Conservation (phyloP, 208 protist genomes). For the Acanthamoeba comandoni region DNA sequence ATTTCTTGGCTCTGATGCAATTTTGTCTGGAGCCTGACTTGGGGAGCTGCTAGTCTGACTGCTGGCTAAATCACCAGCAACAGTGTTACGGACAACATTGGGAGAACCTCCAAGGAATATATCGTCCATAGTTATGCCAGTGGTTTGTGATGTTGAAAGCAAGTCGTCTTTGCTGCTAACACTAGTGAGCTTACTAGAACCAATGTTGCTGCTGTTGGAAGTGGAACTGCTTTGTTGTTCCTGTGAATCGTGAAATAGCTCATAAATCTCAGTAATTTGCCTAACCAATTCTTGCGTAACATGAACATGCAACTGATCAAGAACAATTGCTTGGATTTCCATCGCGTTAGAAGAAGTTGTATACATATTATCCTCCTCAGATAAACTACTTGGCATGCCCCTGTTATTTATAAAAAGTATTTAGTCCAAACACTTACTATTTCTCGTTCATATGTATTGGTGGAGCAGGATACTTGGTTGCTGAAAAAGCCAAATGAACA, state of each 20-base stretch:
- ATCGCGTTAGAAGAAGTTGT: background rate
- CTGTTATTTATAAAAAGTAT: background rate
- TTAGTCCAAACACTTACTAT: too few species aligned
- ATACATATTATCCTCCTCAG: background rate
- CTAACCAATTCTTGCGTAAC: conserved; percentile 28
- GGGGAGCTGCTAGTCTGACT: too few species aligned
- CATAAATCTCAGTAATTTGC: conserved; percentile 56
- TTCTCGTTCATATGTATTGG: too few species aligned
- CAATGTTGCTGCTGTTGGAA: background rate
- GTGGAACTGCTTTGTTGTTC: background rate
- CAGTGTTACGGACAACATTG: too few species aligned
- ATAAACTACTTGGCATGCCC: conserved; percentile 16
- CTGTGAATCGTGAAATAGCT: conserved; percentile 4
- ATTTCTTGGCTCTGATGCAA: too few species aligned
- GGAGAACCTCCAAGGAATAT: too few species aligned
- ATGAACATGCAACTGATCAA: conserved; percentile 18
- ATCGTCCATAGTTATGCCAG: too few species aligned
- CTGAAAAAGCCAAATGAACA: conserved; percentile 30
- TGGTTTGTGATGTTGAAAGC: too few species aligned
- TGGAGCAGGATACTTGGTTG: background rate
- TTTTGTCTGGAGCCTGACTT: too few species aligned
- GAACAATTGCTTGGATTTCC: conserved; percentile 7
- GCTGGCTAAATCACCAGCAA: too few species aligned
- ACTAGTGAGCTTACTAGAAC: too few species aligned
- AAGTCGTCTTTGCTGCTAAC: too few species aligned